Percentiles rank a stretch among this genome's conserved stretches.
Conservation (phyloP, 805 yeast genomes). For the Lipomyces yamadae region DNA sequence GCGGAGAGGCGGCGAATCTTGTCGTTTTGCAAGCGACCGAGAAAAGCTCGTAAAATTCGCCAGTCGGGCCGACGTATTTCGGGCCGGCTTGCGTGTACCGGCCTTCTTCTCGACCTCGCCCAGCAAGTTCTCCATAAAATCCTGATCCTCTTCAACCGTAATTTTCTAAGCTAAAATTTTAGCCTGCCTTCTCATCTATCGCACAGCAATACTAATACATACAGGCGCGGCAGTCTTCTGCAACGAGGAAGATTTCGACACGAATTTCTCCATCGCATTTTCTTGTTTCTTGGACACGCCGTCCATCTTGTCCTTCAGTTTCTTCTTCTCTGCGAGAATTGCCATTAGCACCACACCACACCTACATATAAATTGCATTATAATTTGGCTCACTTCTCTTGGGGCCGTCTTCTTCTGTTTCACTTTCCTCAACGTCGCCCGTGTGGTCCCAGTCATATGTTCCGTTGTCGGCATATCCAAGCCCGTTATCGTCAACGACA, state of each 20-base stretch:
- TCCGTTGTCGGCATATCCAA: constrained; percentile 93
- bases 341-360: neutral
- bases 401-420: constrained; percentile 30
- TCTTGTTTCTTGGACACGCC: constrained; percentile 17
- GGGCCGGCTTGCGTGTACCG: constrained; percentile 9
- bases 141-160: constrained; percentile 49
- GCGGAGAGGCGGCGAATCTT: neutral
- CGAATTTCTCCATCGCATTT: constrained; percentile 29
- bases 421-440: constrained; percentile 48
- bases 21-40: constrained; percentile 3
- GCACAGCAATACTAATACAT: neutral
- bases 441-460: constrained; percentile 82
- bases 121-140: constrained; percentile 71
- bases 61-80: constrained; percentile 13
- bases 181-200: neutral
- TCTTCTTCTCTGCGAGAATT: constrained; percentile 18
- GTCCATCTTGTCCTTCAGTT: constrained; percentile 12
- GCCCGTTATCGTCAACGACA: constrained; percentile 91
- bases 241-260: constrained; percentile 14
- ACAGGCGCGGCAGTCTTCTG: constrained; percentile 20
- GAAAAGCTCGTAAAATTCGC: constrained; percentile 9
- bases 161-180: constrained; percentile 5
- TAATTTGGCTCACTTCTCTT: constrained; percentile 16
- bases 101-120: constrained; percentile 54
- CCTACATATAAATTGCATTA: neutral